Evolutionary conservation across 2,329 filamentous ascomycete species (phyloP), one percentile per base, ranked within the genome.

Genomic region (Tricladium varicosporioides): DNA sequence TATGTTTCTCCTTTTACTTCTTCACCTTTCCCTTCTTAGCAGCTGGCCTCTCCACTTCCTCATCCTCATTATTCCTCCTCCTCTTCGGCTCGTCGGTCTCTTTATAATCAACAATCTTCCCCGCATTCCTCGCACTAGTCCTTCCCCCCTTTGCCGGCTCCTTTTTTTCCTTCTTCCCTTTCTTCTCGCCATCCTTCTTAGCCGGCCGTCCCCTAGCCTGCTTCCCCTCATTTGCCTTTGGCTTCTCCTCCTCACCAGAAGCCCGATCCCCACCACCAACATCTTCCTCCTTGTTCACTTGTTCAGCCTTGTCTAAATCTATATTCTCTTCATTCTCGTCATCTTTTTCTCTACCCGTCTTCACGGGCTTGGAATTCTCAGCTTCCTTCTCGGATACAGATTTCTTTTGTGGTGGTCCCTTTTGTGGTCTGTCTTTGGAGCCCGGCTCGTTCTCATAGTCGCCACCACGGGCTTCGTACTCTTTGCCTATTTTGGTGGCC

Each of bases 391-490:
- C 44, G 47, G 57, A 56, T 3, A 64, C 67, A 10, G 53, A 54
- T 43, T 72, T 69, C 57, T 74, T 74, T 60, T 73, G 57, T 1
- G 75, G 75, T 5, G 67, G 61, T 2, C 75, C 75, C 59, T 75
- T 76, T 60, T 72, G 69, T 0, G 75, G 74, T 61, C 76, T 73
- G 44, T 78, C 74, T 58, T 77, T 76, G 15, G 70, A 73, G 1
- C 72, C 73, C 5, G 71, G 55, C 33, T 72, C 70, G 48, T 75
- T 76, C 56, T 75, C 72, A 49, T 75, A 76, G n/a, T 63, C 65
- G 11, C 74, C 74, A 46, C 62, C 62, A 27, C 51, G 31, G 69
- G 71, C 68, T 62, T 76, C 74, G 57, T 75, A 75, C 62, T 76
- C 72, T 59, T 76, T 74, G 44, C 68, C 70, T n/a, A 76, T 67